Evolutionary conservation across 768 basidiomycete species (phyloP), one percentile per base, ranked within the genome.

Genomic region (Pulveroboletus sp.): DNA sequence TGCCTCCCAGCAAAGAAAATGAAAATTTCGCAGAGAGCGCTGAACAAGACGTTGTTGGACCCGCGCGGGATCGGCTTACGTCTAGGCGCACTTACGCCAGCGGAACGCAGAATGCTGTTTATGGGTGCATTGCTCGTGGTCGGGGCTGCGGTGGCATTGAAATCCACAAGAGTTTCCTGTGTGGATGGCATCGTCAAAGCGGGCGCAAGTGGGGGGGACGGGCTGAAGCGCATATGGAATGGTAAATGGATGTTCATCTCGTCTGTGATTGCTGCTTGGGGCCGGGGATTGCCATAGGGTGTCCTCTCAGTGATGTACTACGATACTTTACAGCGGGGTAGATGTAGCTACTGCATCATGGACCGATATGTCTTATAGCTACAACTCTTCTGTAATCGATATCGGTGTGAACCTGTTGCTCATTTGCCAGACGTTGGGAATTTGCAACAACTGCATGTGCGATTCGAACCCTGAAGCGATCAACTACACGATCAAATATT

Each of bases 41-140:
- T 27, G 27, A 50, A 43, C 32, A 62, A 38, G 30, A 29, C 47
- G 10, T 36, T 50, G 7, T n/a, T 57, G 17, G 37, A 56, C 24
- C 51, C 60, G 3, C 60, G 60, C 36, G 50, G 45, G 35, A 50
- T 65, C 16, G 41, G 57, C 7, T 37, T 50, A 19, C 56, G 64
- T 26, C 35, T 70, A 5, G 55, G 58, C 20, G 51, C 62, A 16
- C 62, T 70, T 47, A 66, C 60, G 5, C 43, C 55, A 27, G 53
- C 54, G 10, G 68, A 68, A 23, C 61, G 67, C 22, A 57, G 65
- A 27, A 46, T 63, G 6, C 50, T 86, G 62, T 69, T 86, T 26
- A 78, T 81, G 16, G 82, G 86, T 20, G 84, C 85, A 19, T 76
- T 88, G 26, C 62, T 89, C 23, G 79, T 85, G 12, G 70, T 89